A percentile compares a stretch with the other conserved stretches of the same genome.
phyloP scores from a whole-genome alignment of 164 flowering plant genomes.

The Akebia trifoliata region DNA sequence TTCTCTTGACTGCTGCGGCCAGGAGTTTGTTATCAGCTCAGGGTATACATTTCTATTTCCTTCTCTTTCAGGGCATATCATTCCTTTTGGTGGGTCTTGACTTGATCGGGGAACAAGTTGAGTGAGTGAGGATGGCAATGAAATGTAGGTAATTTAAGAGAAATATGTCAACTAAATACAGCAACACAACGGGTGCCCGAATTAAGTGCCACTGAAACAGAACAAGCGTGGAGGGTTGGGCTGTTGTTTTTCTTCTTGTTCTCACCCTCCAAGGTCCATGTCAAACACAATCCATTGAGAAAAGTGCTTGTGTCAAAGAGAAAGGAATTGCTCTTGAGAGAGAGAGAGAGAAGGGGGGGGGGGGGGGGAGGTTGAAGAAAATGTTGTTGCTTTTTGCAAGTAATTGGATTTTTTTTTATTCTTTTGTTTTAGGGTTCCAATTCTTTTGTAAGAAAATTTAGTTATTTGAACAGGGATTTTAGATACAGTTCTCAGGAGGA shows the following conservation, averaged over 20 bases:
- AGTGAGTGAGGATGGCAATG: conserved; percentile 16
- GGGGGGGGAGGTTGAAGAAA: conserved; percentile 7
- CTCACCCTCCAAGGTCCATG: neutral
- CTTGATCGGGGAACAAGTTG: conserved; percentile 79
- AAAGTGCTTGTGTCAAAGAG: neutral
- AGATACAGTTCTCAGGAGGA: neutral
- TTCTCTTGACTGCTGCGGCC: conserved; percentile 70
- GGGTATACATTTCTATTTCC: conserved; percentile 87
- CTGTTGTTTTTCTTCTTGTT: conserved; percentile 5
- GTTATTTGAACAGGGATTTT: conserved; percentile 1
- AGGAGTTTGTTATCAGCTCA: conserved; percentile 81
- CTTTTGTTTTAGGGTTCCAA: conserved; percentile 27
- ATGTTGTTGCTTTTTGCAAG: conserved; percentile 3
- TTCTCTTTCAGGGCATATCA: conserved; percentile 81
- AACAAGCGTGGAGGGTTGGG: neutral
- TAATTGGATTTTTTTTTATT: conserved; percentile 24
- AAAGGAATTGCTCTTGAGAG: conserved; percentile 8
- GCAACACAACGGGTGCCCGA: neutral
- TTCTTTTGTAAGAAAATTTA: conserved; percentile 38
- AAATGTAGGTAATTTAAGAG: neutral
- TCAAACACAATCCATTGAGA: too few relatives aligned
- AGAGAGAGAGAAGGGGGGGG: neutral
- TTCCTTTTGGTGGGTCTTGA: conserved; percentile 84
- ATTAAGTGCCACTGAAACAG: neutral
- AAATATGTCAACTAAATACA: neutral